Percentiles rank a stretch among this genome's conserved stretches.
These are phyloP conservation scores for Aciculosporium take DNA, from an alignment of 2,329 filamentous ascomycete species.

Conservation along the genomic window DNA sequence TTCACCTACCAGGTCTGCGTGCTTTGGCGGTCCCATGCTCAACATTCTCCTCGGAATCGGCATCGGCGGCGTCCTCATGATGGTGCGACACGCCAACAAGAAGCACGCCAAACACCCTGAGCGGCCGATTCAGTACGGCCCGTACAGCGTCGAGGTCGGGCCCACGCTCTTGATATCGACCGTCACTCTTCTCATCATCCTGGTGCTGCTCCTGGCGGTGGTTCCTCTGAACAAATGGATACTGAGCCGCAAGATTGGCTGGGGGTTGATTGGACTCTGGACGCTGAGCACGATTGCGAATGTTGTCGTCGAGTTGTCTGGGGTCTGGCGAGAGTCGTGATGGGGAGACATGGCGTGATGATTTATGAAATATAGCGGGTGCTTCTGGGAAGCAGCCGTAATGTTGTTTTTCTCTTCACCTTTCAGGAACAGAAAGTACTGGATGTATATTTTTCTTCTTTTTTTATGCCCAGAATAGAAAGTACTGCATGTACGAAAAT, in stretches of 20 bases:
- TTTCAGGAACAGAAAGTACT: too few species aligned
- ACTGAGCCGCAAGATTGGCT: conserved; percentile 71
- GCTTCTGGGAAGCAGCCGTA: too few species aligned
- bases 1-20: conserved; percentile 48
- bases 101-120: conserved; percentile 54
- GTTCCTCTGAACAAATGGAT: conserved; percentile 81
- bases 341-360: conserved; percentile 3
- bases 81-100: conserved; percentile 53
- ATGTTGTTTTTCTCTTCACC: too few species aligned
- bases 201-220: conserved; percentile 61
- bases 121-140: conserved; percentile 49
- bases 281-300: conserved; percentile 65
- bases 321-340: conserved; percentile 26
- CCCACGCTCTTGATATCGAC: conserved; percentile 76
- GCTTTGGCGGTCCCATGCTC: conserved; percentile 96
- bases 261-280: conserved; percentile 70
- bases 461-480: too few species aligned
- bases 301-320: conserved; percentile 61
- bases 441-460: too few species aligned
- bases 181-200: conserved; percentile 66
- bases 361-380: neutral
- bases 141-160: conserved; percentile 73
- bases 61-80: conserved; percentile 81
- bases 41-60: conserved; percentile 94
- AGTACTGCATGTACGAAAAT: too few species aligned